Percentiles rank a stretch among this genome's conserved stretches.
Evolutionary conservation across 1,284 basidiomycete genomes (phyloP).

Genomic region (Ceratobasidium sp.): DNA sequence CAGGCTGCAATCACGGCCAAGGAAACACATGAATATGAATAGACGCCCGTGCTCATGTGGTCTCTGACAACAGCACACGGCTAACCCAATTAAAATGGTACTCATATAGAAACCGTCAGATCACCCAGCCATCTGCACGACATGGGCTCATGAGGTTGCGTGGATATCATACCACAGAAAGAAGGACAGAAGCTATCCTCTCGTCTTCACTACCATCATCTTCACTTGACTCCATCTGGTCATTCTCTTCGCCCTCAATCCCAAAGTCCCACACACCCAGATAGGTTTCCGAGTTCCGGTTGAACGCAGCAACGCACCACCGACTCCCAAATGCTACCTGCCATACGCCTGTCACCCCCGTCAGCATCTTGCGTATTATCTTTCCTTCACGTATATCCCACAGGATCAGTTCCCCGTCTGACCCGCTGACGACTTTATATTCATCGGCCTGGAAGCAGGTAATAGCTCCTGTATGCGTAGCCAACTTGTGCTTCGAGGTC

Average conservation of each 20-base stretch:
- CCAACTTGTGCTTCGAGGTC: slow-evolving; percentile 79
- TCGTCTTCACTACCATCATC: slow-evolving; percentile 55
- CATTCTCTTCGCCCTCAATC: slow-evolving; percentile 55
- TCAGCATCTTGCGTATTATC: slow-evolving; percentile 83
- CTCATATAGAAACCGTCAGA: slow-evolving; percentile 50
- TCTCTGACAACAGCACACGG: too few relatives aligned
- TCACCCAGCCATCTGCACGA: slow-evolving; percentile 60
- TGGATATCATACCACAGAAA: too few relatives aligned
- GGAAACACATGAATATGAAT: too few relatives aligned
- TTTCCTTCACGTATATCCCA: slow-evolving; percentile 91
- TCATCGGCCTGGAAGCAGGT: slow-evolving; percentile 98
- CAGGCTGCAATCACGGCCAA: too few relatives aligned
- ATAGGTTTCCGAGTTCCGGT: slow-evolving; percentile 78
- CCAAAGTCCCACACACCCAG: slow-evolving; percentile 89
- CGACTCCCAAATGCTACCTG: slow-evolving; percentile 92
- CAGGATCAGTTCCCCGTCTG: slow-evolving; percentile 93
- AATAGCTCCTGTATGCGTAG: slow-evolving; percentile 91
- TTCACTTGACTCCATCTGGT: slow-evolving; percentile 39
- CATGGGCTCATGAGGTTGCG: slow-evolving; percentile 52
- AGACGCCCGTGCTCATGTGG: too few relatives aligned
- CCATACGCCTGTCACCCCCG: slow-evolving; percentile 92
- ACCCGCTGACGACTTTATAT: slow-evolving; percentile 92
- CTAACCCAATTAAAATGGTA: too few relatives aligned
- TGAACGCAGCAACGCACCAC: slow-evolving; percentile 93
- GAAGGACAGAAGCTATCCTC: slow-evolving; percentile 49